Conservation (phyloP, 2,329 filamentous ascomycete species). For the Dactylellina drechsleri region DNA sequence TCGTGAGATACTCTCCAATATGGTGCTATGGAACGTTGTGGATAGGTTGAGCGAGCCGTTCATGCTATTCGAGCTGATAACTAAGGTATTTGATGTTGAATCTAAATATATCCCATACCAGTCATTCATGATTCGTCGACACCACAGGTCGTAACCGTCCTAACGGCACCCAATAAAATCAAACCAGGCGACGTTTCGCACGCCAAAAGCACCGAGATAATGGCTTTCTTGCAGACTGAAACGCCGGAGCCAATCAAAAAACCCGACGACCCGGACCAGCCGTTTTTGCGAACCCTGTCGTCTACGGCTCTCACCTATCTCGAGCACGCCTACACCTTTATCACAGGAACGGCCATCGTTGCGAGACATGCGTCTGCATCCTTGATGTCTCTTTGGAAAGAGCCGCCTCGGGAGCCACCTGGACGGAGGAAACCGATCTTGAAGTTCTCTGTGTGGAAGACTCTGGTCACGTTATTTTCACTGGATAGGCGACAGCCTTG, state of each 20-base stretch:
- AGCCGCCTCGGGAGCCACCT: constrained; percentile 45
- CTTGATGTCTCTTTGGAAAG: constrained; percentile 55
- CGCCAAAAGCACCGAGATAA: constrained; percentile 53
- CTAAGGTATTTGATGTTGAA: constrained; percentile 68
- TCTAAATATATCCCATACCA: not conserved
- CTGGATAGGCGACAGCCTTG: constrained; percentile 57
- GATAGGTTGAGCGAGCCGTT: constrained; percentile 86
- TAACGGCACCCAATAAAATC: constrained; percentile 42
- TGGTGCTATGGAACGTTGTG: constrained; percentile 85
- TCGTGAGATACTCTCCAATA: constrained; percentile 86
- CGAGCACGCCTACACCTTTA: constrained; percentile 53
- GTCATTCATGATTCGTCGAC: constrained; percentile 7
- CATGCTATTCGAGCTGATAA: constrained; percentile 86
- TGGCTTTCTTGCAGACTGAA: constrained; percentile 45
- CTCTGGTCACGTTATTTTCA: constrained; percentile 53
- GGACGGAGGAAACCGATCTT: constrained; percentile 55
- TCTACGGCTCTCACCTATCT: constrained; percentile 37
- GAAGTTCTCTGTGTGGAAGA: constrained; percentile 54
- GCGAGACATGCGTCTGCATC: constrained; percentile 47
- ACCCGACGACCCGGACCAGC: constrained; percentile 28
- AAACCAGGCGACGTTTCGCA: constrained; percentile 42
- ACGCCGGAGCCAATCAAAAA: constrained; percentile 45
- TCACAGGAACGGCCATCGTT: constrained; percentile 50
- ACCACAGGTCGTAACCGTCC: constrained; percentile 35
- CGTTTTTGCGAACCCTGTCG: constrained; percentile 25